Evolutionary conservation across 495 filamentous ascomycete species (phyloP), one percentile per base, ranked within the genome.

Genomic region (Hyaloscypha finlandica): DNA sequence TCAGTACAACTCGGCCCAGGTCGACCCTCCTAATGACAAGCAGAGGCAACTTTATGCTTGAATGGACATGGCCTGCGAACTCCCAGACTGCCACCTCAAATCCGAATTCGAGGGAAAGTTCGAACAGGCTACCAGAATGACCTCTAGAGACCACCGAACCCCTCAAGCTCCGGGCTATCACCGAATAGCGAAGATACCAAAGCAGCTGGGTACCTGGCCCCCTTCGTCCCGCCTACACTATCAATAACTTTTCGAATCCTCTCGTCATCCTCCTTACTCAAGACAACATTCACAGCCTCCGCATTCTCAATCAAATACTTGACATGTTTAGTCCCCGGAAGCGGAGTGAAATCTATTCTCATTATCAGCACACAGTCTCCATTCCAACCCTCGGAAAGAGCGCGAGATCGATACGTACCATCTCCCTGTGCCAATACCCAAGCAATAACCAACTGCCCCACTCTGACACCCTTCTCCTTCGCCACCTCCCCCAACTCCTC

Each of bases 371-470:
- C 45, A 16, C 29, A 63, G 22, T 8, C 25, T 8, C 39, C n/a
- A 37, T 6, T 12, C 1, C 6, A 19, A 48, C 42, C 9, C 0
- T 48, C 16, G 9, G 11, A 48, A 14, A 19, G 14, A 48, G 42
- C 0, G 16, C 42, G 42, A 48, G 16, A 6, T 8, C 35, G 33
- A 14, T 30, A 25, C 61, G 22, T 25, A 65, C 51, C 63, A 31
- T 78, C 51, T 74, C 86, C 61, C 48, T 65, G 61, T 25, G n/a
- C 45, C 56, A 55, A 14, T 16, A 69, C 6, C 93, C 93, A 97
- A 31, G 80, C 85, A 62, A 96, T 76, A 12, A 90, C 92, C 37
- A 96, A 74, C 80, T 97, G 93, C 3, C 86, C 85, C 0, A 89
- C 80, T 11, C 88, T 91, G 68, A 85, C 85, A 12, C 86, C 86